Evolutionary conservation across 2,329 filamentous ascomycete genomes (phyloP).

Genomic region (Mollisiaceae sp.): DNA sequence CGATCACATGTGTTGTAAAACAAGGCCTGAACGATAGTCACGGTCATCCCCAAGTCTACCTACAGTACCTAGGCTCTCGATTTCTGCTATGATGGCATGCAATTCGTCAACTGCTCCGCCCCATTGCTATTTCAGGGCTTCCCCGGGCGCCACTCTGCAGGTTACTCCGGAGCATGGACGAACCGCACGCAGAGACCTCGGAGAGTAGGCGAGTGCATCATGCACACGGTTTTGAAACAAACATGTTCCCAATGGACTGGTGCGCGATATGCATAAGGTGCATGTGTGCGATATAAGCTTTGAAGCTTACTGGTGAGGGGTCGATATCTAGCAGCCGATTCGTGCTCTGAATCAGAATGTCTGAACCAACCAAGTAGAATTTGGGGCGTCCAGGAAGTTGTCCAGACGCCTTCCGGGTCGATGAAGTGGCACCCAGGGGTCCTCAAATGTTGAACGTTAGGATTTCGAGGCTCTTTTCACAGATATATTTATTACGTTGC

Average conservation of each 20-base stretch:
- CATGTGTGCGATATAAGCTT: slow-evolving; percentile 9
- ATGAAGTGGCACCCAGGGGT: not conserved
- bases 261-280: not conserved
- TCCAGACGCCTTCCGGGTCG: not conserved
- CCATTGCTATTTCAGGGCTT: slow-evolving; percentile 30
- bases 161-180: not conserved
- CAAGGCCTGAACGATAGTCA: slow-evolving; percentile 12
- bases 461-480: too few species aligned
- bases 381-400: not conserved
- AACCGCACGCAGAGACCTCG: slow-evolving; percentile 1
- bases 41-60: slow-evolving; percentile 11
- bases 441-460: not conserved
- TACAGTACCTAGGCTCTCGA: slow-evolving; percentile 22
- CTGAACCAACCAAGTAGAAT: not conserved
- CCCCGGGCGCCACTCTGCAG: slow-evolving; percentile 20
- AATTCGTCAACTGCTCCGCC: slow-evolving; percentile 36
- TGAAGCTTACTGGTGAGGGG: not conserved
- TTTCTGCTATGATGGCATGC: slow-evolving; percentile 8
- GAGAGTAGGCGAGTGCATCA: not conserved
- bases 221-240: slow-evolving; percentile 4
- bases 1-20: slow-evolving; percentile 21
- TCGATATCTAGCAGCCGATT: not conserved
- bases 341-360: not conserved
- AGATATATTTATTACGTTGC: too few species aligned
- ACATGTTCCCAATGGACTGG: slow-evolving; percentile 3